Percentiles rank a stretch among this genome's conserved stretches.
These are phyloP conservation scores for Gossypium schwendimanii DNA, from an alignment of 441 rosid genomes.

Conservation along the genomic window DNA sequence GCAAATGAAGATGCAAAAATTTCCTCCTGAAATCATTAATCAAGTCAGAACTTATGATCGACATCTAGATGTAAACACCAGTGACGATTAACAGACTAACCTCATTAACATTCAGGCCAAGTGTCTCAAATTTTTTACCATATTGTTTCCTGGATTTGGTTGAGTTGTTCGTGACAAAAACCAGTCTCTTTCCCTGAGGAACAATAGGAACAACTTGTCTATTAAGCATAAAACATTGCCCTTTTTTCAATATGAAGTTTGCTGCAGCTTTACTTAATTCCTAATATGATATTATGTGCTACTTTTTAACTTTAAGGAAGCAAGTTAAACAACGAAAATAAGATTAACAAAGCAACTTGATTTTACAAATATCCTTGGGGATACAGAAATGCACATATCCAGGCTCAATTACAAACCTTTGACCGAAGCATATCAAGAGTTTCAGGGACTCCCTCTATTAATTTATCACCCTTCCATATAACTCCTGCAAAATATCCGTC, in stretches of 20 bases:
- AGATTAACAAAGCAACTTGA: not conserved
- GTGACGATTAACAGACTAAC: conserved; percentile 22
- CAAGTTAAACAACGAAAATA: not conserved
- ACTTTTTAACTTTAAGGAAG: not conserved
- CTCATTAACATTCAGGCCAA: conserved; percentile 60
- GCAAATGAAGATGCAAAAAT: conserved; percentile 78
- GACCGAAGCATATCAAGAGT: conserved; percentile 73
- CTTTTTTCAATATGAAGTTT: not conserved
- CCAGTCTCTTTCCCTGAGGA: conserved; percentile 60
- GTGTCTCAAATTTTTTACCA: conserved; percentile 72
- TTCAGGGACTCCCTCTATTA: conserved; percentile 70
- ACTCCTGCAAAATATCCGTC: conserved; percentile 38
- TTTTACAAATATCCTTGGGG: not conserved
- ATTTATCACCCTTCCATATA: conserved; percentile 70
- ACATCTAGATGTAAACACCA: not conserved
- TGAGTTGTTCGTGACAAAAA: conserved; percentile 75
- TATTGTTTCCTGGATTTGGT: conserved; percentile 79
- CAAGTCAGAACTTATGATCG: not conserved
- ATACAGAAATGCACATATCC: not conserved
- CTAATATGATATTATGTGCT: not conserved
- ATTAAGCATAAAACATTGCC: not conserved
- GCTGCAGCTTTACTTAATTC: not conserved
- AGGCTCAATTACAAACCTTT: conserved; percentile 38
- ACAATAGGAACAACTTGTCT: conserved; percentile 4
- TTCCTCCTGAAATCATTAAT: conserved; percentile 47